phyloP scores from a whole-genome alignment of 495 filamentous ascomycete species.

The Achaetomiella virescens region DNA sequence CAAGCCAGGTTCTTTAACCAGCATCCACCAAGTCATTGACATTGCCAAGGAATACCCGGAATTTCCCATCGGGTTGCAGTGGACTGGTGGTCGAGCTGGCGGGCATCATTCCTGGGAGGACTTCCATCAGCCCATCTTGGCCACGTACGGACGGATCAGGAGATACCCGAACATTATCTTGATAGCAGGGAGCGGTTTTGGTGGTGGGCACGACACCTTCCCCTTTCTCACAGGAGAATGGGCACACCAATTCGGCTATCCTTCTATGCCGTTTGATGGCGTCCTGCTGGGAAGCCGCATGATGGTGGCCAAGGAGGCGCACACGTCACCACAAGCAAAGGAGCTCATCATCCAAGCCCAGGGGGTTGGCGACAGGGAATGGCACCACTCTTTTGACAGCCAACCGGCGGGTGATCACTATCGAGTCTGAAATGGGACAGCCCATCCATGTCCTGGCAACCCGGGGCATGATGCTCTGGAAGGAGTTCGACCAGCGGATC shows the following conservation, averaged over 20 bases:
- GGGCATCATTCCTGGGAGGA: constrained; percentile 95
- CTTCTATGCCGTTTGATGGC: constrained; percentile 91
- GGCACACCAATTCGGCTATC: constrained; percentile 79
- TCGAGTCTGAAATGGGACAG: constrained; percentile 97
- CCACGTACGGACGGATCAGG: constrained; percentile 81
- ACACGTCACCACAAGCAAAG: constrained; percentile 94
- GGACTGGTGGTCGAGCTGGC: constrained; percentile 91
- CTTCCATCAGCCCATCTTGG: constrained; percentile 88
- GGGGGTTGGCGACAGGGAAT: constrained; percentile 79
- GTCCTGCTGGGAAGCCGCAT: constrained; percentile 84
- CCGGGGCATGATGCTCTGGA: constrained; percentile 89
- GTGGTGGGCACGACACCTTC: constrained; percentile 84
- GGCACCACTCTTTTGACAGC: constrained; percentile 96
- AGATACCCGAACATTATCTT: constrained; percentile 79
- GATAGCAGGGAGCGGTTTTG: constrained; percentile 87
- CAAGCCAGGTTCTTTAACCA: constrained; percentile 87
- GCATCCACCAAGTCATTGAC: constrained; percentile 84
- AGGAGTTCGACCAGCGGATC: constrained; percentile 95
- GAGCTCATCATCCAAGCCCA: constrained; percentile 88
- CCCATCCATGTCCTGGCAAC: constrained; percentile 98
- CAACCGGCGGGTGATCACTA: constrained; percentile 95
- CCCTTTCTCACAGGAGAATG: constrained; percentile 89
- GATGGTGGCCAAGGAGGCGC: constrained; percentile 92
- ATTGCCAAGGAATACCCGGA: constrained; percentile 80
- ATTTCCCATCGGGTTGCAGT: constrained; percentile 87